Evolutionary conservation across 805 yeast genomes (phyloP), one percentile per base, ranked within the genome.

Genomic region (Yarrowia porcina): DNA sequence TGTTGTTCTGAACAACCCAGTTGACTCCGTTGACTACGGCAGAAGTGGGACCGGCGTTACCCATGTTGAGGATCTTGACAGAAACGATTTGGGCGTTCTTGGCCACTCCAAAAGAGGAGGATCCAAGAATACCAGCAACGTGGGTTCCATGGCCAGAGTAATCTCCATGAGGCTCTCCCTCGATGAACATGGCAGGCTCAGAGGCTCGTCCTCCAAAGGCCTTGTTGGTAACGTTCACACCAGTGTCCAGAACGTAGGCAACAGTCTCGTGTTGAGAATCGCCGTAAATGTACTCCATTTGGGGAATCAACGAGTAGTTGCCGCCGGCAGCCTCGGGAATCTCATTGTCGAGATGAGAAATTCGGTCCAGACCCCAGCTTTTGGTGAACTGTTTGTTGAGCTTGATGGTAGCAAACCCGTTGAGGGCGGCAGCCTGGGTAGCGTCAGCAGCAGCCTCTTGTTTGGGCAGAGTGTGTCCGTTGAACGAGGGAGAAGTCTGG

Each of bases 101-200:
- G 21, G 38, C 36, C 11, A 38, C 60, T 27, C 60, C 60, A 52
- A 52, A 52, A 3, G 33, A 25, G 2, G 42, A 18, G 7, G 45
- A 36, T 13, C 45, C 60, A 1, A 92, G 89, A 35, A 96, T 90
- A 76, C 97, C 97, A 17, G 97, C 96, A 78, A 96, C 90, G 72
- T 91, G 97, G 49, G 97, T 90, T 71, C 97, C 97, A 76, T 91
- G 97, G 59, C 97, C 97, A 70, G 89, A 88, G 61, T 90, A 94
- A 73, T 92, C 97, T 68, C 86, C 90, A 5, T n/a, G 35, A 61
- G 80, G 81, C 69, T 85, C 90, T 69, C 86, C 87, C 60, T 75
- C 69, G 68, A 96, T 96, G 67, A 89, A 80, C 64, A 94, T 89
- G 59, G 85, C 81, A 69, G 96, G 96, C 96, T 96, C 89, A 36